Percentiles rank a stretch among this genome's conserved stretches.
Conservation (phyloP, 2,329 filamentous ascomycete species). For the Orbilia oligospora region DNA sequence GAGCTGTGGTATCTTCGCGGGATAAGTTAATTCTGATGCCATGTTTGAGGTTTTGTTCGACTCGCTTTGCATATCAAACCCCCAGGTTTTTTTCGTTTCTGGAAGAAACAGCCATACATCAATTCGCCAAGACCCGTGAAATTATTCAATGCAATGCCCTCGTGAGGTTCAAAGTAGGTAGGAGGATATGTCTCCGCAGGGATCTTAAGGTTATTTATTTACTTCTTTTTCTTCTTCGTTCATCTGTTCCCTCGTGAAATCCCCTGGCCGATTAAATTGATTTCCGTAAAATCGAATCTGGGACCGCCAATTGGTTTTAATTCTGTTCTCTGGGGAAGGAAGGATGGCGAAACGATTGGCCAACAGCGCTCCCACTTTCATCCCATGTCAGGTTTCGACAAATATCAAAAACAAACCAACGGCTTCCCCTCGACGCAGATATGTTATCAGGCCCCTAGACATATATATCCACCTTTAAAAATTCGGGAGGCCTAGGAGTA, state of each 20-base stretch:
- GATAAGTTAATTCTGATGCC: conserved; percentile 30
- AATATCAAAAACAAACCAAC: conserved; percentile 20
- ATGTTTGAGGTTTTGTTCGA: conserved; percentile 23
- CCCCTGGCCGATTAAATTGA: background rate
- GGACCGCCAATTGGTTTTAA: conserved; percentile 15
- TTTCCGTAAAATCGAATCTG: background rate
- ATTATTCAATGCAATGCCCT: conserved; percentile 21
- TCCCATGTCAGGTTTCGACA: conserved; percentile 38
- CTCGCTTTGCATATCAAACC: conserved; percentile 29
- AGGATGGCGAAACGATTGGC: conserved; percentile 49
- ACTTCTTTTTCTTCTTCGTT: too few relatives aligned
- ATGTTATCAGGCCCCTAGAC: conserved; percentile 9
- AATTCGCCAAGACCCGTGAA: conserved; percentile 8
- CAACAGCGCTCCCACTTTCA: conserved; percentile 8
- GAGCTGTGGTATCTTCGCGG: conserved; percentile 2
- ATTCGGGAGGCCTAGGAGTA: conserved; percentile 11
- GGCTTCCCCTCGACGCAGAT: conserved; percentile 29
- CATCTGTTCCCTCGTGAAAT: background rate
- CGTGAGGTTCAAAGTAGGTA: conserved; percentile 22
- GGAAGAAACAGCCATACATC: background rate
- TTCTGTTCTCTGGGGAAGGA: conserved; percentile 34
- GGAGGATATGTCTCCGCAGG: conserved; percentile 34
- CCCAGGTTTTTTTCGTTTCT: conserved; percentile 25
- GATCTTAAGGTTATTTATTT: background rate
- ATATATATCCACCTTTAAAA: background rate